phyloP scores from a whole-genome alignment of 2,329 filamentous ascomycete genomes.

The Botrytis medusae region DNA sequence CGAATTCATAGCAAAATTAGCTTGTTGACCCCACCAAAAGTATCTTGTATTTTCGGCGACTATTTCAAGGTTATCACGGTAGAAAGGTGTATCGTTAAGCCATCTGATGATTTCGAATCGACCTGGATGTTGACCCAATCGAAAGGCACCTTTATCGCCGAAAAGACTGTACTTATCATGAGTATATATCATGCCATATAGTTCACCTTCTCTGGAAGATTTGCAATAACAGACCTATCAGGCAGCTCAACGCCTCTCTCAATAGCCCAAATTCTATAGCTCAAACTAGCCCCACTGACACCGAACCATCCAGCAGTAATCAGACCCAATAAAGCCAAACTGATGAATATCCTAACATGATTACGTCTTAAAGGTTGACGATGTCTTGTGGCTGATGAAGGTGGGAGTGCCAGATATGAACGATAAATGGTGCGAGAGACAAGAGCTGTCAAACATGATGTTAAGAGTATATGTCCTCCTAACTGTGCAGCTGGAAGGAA shows the following conservation, averaged over 20 bases:
- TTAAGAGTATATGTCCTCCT: conserved; percentile 27
- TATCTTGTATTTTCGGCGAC: conserved; percentile 54
- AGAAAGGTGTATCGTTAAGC: conserved; percentile 36
- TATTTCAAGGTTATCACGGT: conserved; percentile 48
- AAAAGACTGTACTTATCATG: conserved; percentile 33
- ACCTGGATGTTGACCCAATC: conserved; percentile 37
- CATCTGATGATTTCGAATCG: conserved; percentile 36
- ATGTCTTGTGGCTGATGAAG: conserved; percentile 42
- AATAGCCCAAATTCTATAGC: conserved; percentile 52
- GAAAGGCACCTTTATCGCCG: conserved; percentile 37
- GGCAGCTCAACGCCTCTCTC: conserved; percentile 44
- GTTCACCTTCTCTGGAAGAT: conserved; percentile 11
- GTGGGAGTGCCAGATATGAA: conserved; percentile 39
- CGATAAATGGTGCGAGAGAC: conserved; percentile 33
- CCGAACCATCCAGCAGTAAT: conserved; percentile 47
- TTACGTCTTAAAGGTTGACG: conserved; percentile 37
- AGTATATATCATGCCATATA: conserved; percentile 16
- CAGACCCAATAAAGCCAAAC: conserved; percentile 49
- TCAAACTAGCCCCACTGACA: conserved; percentile 46
- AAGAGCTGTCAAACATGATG: conserved; percentile 30
- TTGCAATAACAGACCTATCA: conserved; percentile 37
- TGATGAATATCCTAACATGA: conserved; percentile 43
- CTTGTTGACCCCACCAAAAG: conserved; percentile 63
- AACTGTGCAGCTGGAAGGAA: conserved; percentile 26
- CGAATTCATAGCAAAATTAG: conserved; percentile 53